Conservation (phyloP, 306 rosid species). For the Dalbergia cultrata region DNA sequence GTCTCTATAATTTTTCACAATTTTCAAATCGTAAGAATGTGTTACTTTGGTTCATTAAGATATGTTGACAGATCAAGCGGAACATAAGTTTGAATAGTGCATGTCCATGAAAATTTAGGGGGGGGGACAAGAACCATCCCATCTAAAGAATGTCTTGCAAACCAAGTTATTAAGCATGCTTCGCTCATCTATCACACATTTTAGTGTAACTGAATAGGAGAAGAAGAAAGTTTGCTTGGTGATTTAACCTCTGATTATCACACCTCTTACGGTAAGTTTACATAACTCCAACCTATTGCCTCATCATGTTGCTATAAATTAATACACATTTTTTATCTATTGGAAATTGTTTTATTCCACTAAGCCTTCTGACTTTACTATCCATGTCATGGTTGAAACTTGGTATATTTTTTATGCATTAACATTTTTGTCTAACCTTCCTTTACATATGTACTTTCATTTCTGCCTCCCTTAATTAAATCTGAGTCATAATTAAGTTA, state of each 20-base stretch:
- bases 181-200: neutral
- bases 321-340: neutral
- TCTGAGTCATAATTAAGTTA: neutral
- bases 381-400: neutral
- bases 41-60: neutral
- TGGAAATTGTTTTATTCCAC: neutral
- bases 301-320: neutral
- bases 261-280: neutral
- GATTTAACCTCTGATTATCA: too few relatives aligned
- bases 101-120: neutral
- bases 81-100: neutral
- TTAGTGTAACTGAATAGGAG: neutral
- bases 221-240: neutral
- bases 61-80: neutral
- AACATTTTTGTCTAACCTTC: neutral
- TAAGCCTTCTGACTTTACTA: neutral
- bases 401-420: neutral
- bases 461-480: neutral
- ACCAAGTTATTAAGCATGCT: neutral
- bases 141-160: neutral
- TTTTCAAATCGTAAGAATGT: neutral
- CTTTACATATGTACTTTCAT: constrained; percentile 11
- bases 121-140: neutral
- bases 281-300: neutral
- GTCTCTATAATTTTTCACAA: neutral